Percentiles rank a stretch among this genome's conserved stretches.
Evolutionary conservation across 495 filamentous ascomycete genomes (phyloP).

Genomic region (Neurospora africana): DNA sequence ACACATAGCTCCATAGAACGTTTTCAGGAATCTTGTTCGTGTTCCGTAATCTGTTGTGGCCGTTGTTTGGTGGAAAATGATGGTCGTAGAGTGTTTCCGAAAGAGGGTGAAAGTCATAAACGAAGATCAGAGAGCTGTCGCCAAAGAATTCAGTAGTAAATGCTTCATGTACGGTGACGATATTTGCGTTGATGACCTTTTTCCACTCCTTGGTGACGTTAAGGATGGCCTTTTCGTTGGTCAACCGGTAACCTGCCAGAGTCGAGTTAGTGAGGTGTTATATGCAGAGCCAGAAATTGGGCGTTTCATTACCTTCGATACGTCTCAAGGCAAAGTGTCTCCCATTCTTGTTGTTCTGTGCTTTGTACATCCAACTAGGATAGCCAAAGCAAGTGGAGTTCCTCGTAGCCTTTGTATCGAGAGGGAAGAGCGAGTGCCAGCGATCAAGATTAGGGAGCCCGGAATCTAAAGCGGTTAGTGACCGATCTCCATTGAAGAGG

Average conservation of each 20-base stretch:
- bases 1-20: conserved; percentile 81
- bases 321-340: conserved; percentile 73
- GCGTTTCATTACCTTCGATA: conserved; percentile 49
- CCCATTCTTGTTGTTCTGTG: conserved; percentile 78
- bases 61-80: conserved; percentile 52
- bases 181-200: conserved; percentile 65
- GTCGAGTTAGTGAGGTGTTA: background rate
- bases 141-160: conserved; percentile 90
- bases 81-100: conserved; percentile 84
- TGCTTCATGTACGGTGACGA: conserved; percentile 81
- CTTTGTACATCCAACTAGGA: conserved; percentile 90
- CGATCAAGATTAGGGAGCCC: conserved; percentile 69
- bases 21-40: conserved; percentile 56
- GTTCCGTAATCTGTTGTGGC: conserved; percentile 35
- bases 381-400: conserved; percentile 69
- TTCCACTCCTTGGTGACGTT: conserved; percentile 81
- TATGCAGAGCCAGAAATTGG: background rate
- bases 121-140: conserved; percentile 89
- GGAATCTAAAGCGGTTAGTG: conserved; percentile 29
- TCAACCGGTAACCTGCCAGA: conserved; percentile 46
- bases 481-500: background rate
- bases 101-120: conserved; percentile 84
- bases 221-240: conserved; percentile 77
- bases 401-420: conserved; percentile 68
- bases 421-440: conserved; percentile 83